These are phyloP conservation scores for Alternaria tenuissima DNA, from an alignment of 2,329 filamentous ascomycete genomes.

Conservation along the genomic window DNA sequence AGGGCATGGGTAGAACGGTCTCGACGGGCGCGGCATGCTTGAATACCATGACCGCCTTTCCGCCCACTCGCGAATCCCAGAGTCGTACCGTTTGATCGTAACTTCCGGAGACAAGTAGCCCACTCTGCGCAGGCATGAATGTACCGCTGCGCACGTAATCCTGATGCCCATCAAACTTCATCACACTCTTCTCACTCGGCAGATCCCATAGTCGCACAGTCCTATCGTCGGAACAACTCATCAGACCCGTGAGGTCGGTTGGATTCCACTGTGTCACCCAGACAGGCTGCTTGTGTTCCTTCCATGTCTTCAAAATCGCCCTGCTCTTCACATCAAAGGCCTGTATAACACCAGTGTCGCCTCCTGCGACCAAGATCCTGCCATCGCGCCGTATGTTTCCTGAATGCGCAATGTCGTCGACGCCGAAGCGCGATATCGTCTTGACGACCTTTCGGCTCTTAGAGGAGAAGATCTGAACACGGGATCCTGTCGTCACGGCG, in stretches of 20 bases:
- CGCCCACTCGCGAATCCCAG: conserved; percentile 84
- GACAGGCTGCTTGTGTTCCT: conserved; percentile 90
- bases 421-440: conserved; percentile 85
- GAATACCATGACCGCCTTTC: conserved; percentile 81
- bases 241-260: conserved; percentile 80
- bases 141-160: conserved; percentile 91
- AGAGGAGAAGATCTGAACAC: conserved; percentile 92
- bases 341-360: conserved; percentile 90
- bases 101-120: conserved; percentile 83
- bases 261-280: conserved; percentile 95
- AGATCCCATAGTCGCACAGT: conserved; percentile 96
- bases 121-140: conserved; percentile 79
- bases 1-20: conserved; percentile 83
- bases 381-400: conserved; percentile 90
- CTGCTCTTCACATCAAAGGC: conserved; percentile 92
- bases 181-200: conserved; percentile 76
- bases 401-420: conserved; percentile 84
- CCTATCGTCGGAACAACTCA: conserved; percentile 91
- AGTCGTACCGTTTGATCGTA: conserved; percentile 94
- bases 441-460: conserved; percentile 91
- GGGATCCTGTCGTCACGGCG: conserved; percentile 91
- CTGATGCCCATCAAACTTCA: conserved; percentile 82
- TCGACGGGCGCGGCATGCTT: conserved; percentile 92
- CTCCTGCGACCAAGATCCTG: conserved; percentile 86
- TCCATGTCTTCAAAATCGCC: conserved; percentile 95